Base-by-base conservation (phyloP, 257 asterid genomes). In the Scutellaria minor region DNA sequence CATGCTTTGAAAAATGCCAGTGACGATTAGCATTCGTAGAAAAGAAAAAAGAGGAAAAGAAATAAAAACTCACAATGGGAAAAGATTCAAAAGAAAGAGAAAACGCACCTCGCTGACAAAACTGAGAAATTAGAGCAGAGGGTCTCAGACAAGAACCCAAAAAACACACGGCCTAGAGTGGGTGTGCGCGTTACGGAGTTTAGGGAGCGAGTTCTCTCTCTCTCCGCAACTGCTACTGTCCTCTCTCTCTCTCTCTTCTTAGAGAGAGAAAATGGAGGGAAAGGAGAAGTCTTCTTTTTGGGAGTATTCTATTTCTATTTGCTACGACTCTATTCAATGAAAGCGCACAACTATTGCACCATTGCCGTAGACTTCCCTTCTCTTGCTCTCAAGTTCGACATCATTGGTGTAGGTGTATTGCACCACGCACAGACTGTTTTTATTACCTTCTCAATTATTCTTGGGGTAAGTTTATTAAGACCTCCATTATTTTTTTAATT, bases 221-320 rank as follows among this genome's bases (percentile, higher is more conserved):
- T 27, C 35, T 27, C 35, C 1, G n/a, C n/a, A n/a, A 9, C 31
- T 22, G 9, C 61, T 20, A 6, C 12, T 8, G 52, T 22, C 58
- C 37, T 31, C 35, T 31, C 37, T 4, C 37, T 48, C 77, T 57
- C 70, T 10, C 44, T 59, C 78, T 51, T 6, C 15, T 14, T 22
- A 44, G 56, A 67, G 70, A 56, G 79, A 72, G 70, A 44, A 68
- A 76, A 67, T 80, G 83, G 84, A 80, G 84, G 84, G 84, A 80
- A 80, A 76, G 14, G 72, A 70, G 75, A 50, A 71, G 64, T 9
- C 46, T 60, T 44, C 68, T 65, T 75, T 75, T 64, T 71, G 71
- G 79, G 57, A 75, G 24, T 70, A 41, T 62, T 58, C 59, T 0
- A 47, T 11, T 70, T 67, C 74, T 42, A 39, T 39, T 11, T 70